phyloP scores from a whole-genome alignment of 306 rosid genomes.

The Lathyrus oleraceus region DNA sequence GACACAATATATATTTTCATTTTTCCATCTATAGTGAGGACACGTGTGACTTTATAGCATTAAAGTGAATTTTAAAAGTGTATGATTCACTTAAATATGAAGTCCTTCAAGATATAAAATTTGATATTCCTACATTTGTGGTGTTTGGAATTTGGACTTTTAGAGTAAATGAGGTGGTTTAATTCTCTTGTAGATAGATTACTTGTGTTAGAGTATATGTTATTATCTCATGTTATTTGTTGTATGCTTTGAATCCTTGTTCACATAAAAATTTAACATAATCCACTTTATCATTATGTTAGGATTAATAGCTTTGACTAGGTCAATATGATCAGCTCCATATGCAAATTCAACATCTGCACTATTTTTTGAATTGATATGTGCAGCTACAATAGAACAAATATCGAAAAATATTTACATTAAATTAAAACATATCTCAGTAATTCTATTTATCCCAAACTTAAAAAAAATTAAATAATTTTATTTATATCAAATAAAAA shows the following conservation, averaged over 20 bases:
- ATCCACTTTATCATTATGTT: neutral
- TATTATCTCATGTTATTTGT: neutral
- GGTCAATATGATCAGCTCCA: neutral
- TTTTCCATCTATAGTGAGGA: neutral
- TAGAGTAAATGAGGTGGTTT: neutral
- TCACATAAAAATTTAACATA: neutral
- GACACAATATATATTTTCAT: neutral
- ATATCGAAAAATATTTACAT: neutral
- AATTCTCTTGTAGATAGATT: neutral
- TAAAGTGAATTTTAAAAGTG: neutral
- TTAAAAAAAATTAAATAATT: too few relatives aligned
- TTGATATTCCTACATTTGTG: neutral
- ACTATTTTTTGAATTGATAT: neutral
- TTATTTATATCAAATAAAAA: too few relatives aligned
- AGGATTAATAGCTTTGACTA: neutral
- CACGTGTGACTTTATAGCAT: neutral
- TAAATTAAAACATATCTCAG: too few relatives aligned
- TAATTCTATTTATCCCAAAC: too few relatives aligned
- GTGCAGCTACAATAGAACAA: neutral
- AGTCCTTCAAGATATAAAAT: neutral
- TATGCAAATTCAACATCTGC: neutral
- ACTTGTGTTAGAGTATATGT: neutral
- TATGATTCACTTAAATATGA: neutral
- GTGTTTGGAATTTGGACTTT: neutral
- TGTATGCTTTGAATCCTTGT: neutral